Evolutionary conservation across 139 green algal genomes (phyloP), one percentile per base, ranked within the genome.

Genomic region (Chlorella sorokiniana): DNA sequence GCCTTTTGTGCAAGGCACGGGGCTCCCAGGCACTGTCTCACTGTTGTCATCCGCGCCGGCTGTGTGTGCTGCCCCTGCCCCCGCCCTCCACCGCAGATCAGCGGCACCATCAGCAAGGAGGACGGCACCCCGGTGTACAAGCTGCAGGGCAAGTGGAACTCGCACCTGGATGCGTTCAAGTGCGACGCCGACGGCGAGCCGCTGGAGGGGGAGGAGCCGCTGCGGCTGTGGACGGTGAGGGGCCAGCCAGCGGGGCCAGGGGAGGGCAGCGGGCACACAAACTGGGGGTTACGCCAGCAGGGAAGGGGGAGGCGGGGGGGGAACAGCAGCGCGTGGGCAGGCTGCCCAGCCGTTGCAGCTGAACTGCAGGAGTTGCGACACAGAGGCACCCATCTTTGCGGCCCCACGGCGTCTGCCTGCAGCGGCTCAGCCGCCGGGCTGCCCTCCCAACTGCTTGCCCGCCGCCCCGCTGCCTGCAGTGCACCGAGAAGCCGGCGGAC

Each of bases 81-180:
- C 44, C 10, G 22, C 48, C 8, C 18, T 25, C 3, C 45, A 8
- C 51, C 54, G 68, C 86, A 94, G 90, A 86, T 94, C 27, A 77
- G 85, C 22, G 91, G 91, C 37, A 85, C 92, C 81, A 84, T 95
- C 51, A 81, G 71, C 25, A 71, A 87, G n/a, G 84, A 89, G 83
- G 90, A 92, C n/a, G 94, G 94, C 56, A 84, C 83, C 44, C 93
- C 93, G 65, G 85, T 83, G 48, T 83, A 76, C 61, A 38, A 63
- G 33, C 80, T 98, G 79, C 82, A 42, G 35, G 95, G 95, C 78
- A 94, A 93, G 79, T 98, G 95, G 95, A 97, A 96, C 89, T 71
- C 69, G 52, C 78, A 92, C 85, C 85, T 95, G 37, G 89, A 96
- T 48, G 59, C 59, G 48, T 52, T 52, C 52, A 83, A 79, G 64